Percentiles rank a stretch among this genome's conserved stretches.
These are phyloP conservation scores for Russula earlei DNA, from an alignment of 768 basidiomycete species.

Conservation along the genomic window DNA sequence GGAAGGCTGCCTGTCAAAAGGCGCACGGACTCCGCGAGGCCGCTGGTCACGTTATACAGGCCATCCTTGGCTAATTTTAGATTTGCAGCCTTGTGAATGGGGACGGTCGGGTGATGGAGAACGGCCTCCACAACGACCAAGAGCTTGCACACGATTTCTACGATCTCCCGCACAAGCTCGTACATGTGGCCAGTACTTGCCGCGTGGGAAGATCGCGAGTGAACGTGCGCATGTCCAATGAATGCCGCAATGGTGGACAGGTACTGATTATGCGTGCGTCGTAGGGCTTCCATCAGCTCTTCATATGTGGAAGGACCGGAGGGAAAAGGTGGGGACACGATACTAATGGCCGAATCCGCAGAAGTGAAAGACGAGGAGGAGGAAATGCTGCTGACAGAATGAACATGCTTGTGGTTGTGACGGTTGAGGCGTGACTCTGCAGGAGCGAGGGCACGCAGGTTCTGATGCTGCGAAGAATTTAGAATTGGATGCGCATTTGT, in stretches of 20 bases:
- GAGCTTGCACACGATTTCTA: slow-evolving; percentile 87
- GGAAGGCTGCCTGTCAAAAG: slow-evolving; percentile 49
- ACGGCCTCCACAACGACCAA: slow-evolving; percentile 89
- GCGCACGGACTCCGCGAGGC: slow-evolving; percentile 83
- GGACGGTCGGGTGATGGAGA: slow-evolving; percentile 63
- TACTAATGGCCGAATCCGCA: slow-evolving; percentile 40
- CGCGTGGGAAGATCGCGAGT: slow-evolving; percentile 83
- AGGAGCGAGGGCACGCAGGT: slow-evolving; percentile 2
- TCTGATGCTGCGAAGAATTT: background rate
- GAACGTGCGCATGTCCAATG: slow-evolving; percentile 93
- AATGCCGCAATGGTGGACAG: slow-evolving; percentile 94
- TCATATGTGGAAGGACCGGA: slow-evolving; percentile 58
- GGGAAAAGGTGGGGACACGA: slow-evolving; percentile 50
- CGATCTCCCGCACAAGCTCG: slow-evolving; percentile 89
- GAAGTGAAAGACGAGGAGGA: slow-evolving; percentile 66
- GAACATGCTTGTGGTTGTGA: slow-evolving; percentile 21
- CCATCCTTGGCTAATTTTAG: slow-evolving; percentile 68
- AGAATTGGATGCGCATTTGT: slow-evolving; percentile 30
- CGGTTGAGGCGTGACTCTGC: slow-evolving; percentile 14
- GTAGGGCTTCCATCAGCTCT: slow-evolving; percentile 67
- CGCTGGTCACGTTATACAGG: slow-evolving; percentile 74
- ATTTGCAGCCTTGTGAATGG: slow-evolving; percentile 49
- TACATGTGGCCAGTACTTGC: slow-evolving; percentile 90
- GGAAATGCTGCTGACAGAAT: slow-evolving; percentile 62
- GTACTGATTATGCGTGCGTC: slow-evolving; percentile 81